Evolutionary conservation across 116 monocot species (phyloP), one percentile per base, ranked within the genome.

Genomic region (Posidonia oceanica): DNA sequence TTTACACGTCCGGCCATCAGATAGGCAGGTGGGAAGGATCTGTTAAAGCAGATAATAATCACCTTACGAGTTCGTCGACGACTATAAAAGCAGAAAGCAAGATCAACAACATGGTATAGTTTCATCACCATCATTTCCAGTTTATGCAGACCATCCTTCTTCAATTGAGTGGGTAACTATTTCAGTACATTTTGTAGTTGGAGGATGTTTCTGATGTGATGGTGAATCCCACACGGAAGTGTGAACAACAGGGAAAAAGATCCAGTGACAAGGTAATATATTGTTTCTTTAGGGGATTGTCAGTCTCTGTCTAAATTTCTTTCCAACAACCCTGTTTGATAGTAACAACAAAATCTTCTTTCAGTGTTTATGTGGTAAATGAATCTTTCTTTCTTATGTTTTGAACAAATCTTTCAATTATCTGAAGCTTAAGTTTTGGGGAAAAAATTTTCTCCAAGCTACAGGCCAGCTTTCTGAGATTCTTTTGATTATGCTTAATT

Each of bases 191-290:
- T 51, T 6, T 39, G 18, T 51, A 88, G 94, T 66, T 78, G 66
- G 79, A 85, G 54, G 81, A 86, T 75, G 64, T 63, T 82, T 77
- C 78, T 61, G 67, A 72, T 23, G 82, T 80, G 55, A 69, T 37
- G 3, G 67, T 76, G 17, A 77, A 67, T 52, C 55, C 82, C 36
- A 75, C 80, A 69, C 80, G 74, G 68, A 69, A 74, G 44, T 78
- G 60, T 59, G 80, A 82, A n/a, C 83, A 86, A 55, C 84, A 85
- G 84, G 80, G 75, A 82, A 88, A 69, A 67, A 84, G 82, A 52
- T 73, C 76, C 62, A 44, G 65, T 51, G 87, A 87, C 39, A 94
- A 84, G 94, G 94, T 90, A 76, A 82, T 17, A 64, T 48, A 12
- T 48, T 48, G 11, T 12, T 10, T 48, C 48, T 48, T 48, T 48